Evolutionary conservation across 805 yeast genomes (phyloP), one percentile per base, ranked within the genome.

Genomic region (Candida xyloterini): DNA sequence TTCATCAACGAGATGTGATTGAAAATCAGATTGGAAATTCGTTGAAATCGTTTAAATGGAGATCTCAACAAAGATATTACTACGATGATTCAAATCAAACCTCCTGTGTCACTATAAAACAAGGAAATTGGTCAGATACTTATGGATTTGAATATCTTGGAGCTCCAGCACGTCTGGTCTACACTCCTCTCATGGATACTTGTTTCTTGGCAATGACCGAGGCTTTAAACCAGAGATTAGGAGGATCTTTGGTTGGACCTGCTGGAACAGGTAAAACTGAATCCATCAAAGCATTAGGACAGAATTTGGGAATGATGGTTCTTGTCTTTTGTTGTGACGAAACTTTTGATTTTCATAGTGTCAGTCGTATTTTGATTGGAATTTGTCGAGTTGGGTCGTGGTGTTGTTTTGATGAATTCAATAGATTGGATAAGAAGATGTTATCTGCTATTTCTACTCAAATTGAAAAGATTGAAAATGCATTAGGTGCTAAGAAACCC

Each of bases 251-350:
- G 1, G 79, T 84, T 60, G 98, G 98, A 0, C 97, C 98, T 1
- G 96, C 98, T 2, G 98, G 98, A 29, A 91, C 98, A 0, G 98
- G 98, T 48, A 91, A 91, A 56, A 91, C 98, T 0, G 98, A 91
- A 57, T 74, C 95, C 0, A 73, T 91, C 18, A 91, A 91, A 57
- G 85, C 95, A 0, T 65, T 90, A 22, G 96, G 93, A 1, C 78
- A 78, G 29, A 78, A 77, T 27, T 63, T 91, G 7, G 98, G 98
- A 7, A 72, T 78, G 42, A 76, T 79, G 75, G 96, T 88, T 0
- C 59, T 84, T 9, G 96, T 91, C 0, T 90, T 91, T 59, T 82
- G 88, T 56, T 91, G 98, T 65, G 98, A 91, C 53, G 95, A 90
- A 35, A 66, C 85, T 0, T 91, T 87, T 65, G 95, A 90, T 52